Base-by-base conservation (phyloP, 768 basidiomycete genomes). In the Pleurotus eryngii region DNA sequence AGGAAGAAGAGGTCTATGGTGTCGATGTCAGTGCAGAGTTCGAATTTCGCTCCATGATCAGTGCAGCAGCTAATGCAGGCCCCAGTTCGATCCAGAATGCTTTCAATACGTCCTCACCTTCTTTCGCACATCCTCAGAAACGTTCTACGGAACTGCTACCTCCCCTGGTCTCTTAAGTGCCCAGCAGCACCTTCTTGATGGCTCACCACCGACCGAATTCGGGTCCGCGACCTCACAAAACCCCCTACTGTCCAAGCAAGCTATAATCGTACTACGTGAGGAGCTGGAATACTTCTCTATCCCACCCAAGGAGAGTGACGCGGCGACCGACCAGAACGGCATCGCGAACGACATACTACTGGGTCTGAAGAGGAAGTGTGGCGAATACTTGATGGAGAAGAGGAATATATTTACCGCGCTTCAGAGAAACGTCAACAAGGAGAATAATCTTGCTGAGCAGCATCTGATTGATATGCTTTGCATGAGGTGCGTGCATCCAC, bases 381-480 rank as follows among this genome's bases (percentile, higher is more conserved):
- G 97, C 18, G 81, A 86, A 61, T 90, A 87, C 65, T 80, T 99
- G 60, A 88, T 96, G 70, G 89, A 90, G 57, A 90, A 92, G 72
- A 82, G 82, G 67, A 92, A 88, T 71, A 97, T 99, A 66, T 99
- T 99, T 71, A 96, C 96, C 2, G 97, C 97, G 40, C 78, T 99
- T 56, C 96, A 99, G 78, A 82, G 97, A 65, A 99, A 99, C 72
- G 96, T 98, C 61, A 96, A 96, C 75, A 96, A 96, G 78, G 96
- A 98, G 76, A 98, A 98, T 69, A 98, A 99, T 70, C 81, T 97
- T 55, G 97, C 97, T 15, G 97, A 99, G 74, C 96, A 98, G 74
- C 97, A 99, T 76, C 77, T 99, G 65, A 99, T 99, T 73, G 97
- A 98, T 74, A 99, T 99, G 97, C 80, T 99, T 60, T 98, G 96